Evolutionary conservation across 2,329 filamentous ascomycete genomes (phyloP).

Genomic region (Bipolaris cookei): DNA sequence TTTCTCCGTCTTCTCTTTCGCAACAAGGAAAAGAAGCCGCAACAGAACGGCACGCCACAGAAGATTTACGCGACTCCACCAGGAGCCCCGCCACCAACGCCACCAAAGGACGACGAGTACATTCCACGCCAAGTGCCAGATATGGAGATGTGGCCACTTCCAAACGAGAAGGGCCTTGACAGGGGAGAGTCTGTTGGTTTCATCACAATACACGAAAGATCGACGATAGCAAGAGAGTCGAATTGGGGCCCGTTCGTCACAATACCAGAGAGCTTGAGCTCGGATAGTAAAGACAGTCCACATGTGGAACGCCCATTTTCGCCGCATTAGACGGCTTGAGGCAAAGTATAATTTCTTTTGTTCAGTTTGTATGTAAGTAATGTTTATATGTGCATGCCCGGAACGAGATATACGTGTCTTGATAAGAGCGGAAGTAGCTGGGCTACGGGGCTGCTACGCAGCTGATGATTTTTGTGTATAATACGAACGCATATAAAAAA

Average conservation of each 20-base stretch:
- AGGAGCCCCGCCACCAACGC: conserved; percentile 17
- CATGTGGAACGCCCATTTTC: conserved; percentile 21
- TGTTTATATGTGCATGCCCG: conserved; percentile 1
- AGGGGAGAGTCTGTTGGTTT: conserved; percentile 1
- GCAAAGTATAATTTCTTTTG: neutral
- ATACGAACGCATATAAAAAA: neutral
- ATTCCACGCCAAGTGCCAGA: conserved; percentile 28
- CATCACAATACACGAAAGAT: conserved; percentile 13
- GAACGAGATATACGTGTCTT: neutral
- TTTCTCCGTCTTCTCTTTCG: conserved; percentile 53
- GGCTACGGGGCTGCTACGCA: conserved; percentile 26
- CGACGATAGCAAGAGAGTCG: conserved; percentile 22
- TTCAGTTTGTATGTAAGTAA: neutral
- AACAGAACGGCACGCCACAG: conserved; percentile 14
- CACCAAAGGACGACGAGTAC: conserved; percentile 3
- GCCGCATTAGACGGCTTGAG: conserved; percentile 28
- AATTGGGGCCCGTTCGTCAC: conserved; percentile 46
- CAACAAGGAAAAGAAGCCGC: conserved; percentile 25
- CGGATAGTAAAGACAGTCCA: conserved; percentile 29
- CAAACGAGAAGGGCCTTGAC: conserved; percentile 10
- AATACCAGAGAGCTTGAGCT: conserved; percentile 40
- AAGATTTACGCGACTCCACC: conserved; percentile 24
- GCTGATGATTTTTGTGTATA: neutral
- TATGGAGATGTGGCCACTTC: conserved; percentile 31
- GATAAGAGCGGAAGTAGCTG: conserved; percentile 27